Evolutionary conservation across 2,329 filamentous ascomycete genomes (phyloP).

Genomic region (Didymella keratinophila): DNA sequence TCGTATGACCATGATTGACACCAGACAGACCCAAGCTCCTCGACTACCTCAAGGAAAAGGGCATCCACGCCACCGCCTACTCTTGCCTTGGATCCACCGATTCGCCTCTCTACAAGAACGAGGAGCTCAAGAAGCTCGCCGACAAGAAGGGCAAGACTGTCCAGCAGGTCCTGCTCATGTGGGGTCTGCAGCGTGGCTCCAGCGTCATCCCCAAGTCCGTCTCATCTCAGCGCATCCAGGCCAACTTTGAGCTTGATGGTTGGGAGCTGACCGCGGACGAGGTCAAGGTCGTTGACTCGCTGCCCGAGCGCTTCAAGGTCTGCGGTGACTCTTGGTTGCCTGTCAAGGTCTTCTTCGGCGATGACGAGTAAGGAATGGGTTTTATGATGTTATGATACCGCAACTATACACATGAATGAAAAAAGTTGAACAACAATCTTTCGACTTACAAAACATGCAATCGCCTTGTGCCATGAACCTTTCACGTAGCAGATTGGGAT

Average conservation of each 20-base stretch:
- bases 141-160: conserved; percentile 70
- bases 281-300: conserved; percentile 69
- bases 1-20: conserved; percentile 17
- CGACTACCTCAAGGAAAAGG: conserved; percentile 74
- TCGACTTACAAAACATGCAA: neutral
- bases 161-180: conserved; percentile 80
- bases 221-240: conserved; percentile 74
- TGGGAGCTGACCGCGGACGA: conserved; percentile 78
- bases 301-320: conserved; percentile 76
- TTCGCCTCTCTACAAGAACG: conserved; percentile 73
- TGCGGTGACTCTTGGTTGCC: conserved; percentile 79
- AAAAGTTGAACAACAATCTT: neutral
- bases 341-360: conserved; percentile 81
- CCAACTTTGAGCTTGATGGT: conserved; percentile 76
- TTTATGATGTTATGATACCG: conserved; percentile 27
- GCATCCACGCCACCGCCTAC: conserved; percentile 78
- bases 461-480: neutral
- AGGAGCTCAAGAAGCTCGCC: conserved; percentile 68
- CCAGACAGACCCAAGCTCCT: conserved; percentile 69
- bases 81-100: conserved; percentile 76
- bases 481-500: too few relatives aligned
- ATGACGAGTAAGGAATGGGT: conserved; percentile 68
- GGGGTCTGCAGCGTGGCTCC: conserved; percentile 82
- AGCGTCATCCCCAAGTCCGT: conserved; percentile 88
- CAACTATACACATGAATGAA: conserved; percentile 11